A percentile compares a stretch with the other conserved stretches of the same genome.
Conservation (phyloP, 495 filamentous ascomycete species). For the Tuber calosporum region DNA sequence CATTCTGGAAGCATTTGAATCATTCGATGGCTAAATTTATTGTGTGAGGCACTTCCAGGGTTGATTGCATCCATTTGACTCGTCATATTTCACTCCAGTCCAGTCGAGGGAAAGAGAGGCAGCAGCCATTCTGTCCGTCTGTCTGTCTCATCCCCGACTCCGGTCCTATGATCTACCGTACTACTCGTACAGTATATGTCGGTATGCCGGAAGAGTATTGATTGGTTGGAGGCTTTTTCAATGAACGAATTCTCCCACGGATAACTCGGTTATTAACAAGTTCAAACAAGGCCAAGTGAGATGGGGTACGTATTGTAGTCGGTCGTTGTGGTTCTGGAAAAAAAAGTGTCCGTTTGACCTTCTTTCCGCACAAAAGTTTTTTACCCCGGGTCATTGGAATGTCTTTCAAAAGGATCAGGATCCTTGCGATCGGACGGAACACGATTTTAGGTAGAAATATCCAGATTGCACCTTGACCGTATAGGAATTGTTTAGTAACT, state of each 20-base stretch:
- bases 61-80: not conserved
- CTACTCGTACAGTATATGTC: too few species aligned
- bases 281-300: not conserved
- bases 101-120: constrained; percentile 12
- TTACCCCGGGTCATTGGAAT: not conserved
- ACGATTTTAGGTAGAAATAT: constrained; percentile 2
- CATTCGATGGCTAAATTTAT: constrained; percentile 15
- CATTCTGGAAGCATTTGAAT: constrained; percentile 3
- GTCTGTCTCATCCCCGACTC: not conserved
- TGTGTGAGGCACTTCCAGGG: constrained; percentile 7
- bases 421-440: not conserved
- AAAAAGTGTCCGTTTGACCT: not conserved
- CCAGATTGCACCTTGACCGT: not conserved
- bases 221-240: not conserved
- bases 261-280: not conserved
- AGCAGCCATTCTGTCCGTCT: too few species aligned
- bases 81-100: constrained; percentile 17
- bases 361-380: not conserved
- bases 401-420: not conserved
- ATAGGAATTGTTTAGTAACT: not conserved
- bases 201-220: not conserved
- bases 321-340: not conserved
- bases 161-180: not conserved
- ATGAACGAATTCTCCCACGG: not conserved
- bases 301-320: too few species aligned